phyloP scores from a whole-genome alignment of 805 yeast genomes.

The Metschnikowia peoriensis region DNA sequence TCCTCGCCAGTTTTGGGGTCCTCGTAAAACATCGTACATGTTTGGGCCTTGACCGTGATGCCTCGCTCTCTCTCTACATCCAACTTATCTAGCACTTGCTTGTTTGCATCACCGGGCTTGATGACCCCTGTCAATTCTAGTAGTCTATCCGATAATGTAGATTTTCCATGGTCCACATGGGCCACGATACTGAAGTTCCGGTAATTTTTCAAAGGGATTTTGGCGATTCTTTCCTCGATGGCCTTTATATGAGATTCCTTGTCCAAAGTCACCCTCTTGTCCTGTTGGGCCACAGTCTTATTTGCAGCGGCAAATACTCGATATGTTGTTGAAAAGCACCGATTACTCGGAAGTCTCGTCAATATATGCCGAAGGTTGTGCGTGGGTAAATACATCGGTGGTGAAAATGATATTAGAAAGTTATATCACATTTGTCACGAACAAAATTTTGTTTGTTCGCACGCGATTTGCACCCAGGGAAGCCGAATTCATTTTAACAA shows the following conservation, averaged over 20 bases:
- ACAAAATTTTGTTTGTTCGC: constrained; percentile 11
- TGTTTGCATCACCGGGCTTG: constrained; percentile 60
- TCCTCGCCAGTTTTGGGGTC: constrained; percentile 59
- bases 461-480: constrained; percentile 11
- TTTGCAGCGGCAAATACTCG: constrained; percentile 7
- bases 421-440: neutral
- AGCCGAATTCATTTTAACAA: too few relatives aligned
- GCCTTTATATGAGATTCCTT: constrained; percentile 31
- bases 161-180: constrained; percentile 89
- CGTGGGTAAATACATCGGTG: neutral
- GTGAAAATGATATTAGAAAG: neutral
- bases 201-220: constrained; percentile 78
- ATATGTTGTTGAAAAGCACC: neutral
- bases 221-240: constrained; percentile 59
- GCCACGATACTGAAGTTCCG: constrained; percentile 94
- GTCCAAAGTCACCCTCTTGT: constrained; percentile 28
- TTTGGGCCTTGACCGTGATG: constrained; percentile 95
- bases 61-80: constrained; percentile 97
- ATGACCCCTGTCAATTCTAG: constrained; percentile 89
- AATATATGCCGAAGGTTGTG: neutral
- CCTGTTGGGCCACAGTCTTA: constrained; percentile 22
- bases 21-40: constrained; percentile 87
- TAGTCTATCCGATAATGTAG: constrained; percentile 85
- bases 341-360: neutral
- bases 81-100: constrained; percentile 83